These are phyloP conservation scores for Candida loeiensis DNA, from an alignment of 805 yeast species.

Conservation along the genomic window DNA sequence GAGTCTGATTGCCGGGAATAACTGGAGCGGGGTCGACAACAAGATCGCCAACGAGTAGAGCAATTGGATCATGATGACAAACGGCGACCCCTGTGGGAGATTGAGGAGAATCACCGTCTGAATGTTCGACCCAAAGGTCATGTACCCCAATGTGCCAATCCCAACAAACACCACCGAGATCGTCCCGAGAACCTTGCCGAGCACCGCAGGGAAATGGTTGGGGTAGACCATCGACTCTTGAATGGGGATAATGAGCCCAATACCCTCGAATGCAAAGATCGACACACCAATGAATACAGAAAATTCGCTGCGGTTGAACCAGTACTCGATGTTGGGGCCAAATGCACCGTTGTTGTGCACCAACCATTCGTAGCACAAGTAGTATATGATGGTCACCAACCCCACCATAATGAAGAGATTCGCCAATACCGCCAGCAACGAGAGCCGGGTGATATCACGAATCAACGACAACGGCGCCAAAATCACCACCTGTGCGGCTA, in stretches of 20 bases:
- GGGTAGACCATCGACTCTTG: constrained; percentile 80
- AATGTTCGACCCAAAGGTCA: constrained; percentile 61
- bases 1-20: constrained; percentile 75
- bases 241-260: constrained; percentile 76
- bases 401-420: constrained; percentile 68
- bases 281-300: constrained; percentile 79
- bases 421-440: constrained; percentile 68
- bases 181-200: constrained; percentile 56
- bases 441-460: constrained; percentile 72
- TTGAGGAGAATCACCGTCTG: constrained; percentile 69
- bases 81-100: constrained; percentile 62
- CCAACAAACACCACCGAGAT: constrained; percentile 60
- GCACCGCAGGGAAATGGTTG: constrained; percentile 63
- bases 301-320: constrained; percentile 56
- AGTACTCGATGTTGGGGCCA: constrained; percentile 47
- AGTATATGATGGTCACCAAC: constrained; percentile 58
- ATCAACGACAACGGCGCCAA: constrained; percentile 68
- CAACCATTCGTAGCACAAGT: constrained; percentile 45
- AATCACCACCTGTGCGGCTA: constrained; percentile 52
- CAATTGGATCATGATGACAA: constrained; percentile 63
- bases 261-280: constrained; percentile 85
- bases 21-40: constrained; percentile 75
- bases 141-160: constrained; percentile 66
- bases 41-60: constrained; percentile 72
- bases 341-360: constrained; percentile 34